Evolutionary conservation across 2,329 filamentous ascomycete species (phyloP).

Genomic region (Calonectria ilicicola): DNA sequence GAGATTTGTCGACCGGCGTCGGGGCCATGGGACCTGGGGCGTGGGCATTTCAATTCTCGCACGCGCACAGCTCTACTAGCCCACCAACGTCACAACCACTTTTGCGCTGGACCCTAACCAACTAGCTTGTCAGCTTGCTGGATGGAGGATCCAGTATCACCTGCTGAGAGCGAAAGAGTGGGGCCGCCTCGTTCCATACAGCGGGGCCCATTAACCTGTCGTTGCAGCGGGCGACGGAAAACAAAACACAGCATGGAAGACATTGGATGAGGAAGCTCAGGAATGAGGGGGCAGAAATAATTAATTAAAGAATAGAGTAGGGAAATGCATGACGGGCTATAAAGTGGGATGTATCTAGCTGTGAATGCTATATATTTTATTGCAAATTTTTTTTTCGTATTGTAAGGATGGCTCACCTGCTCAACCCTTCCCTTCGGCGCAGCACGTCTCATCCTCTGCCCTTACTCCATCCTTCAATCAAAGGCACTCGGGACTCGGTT

Average conservation of each 20-base stretch:
- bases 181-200: slow-evolving; percentile 14
- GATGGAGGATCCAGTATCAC: neutral
- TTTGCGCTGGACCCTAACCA: neutral
- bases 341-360: neutral
- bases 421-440: neutral
- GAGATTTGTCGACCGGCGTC: slow-evolving; percentile 37
- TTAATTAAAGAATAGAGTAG: neutral
- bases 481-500: neutral
- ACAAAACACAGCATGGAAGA: neutral
- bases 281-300: neutral
- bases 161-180: neutral
- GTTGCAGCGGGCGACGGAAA: neutral
- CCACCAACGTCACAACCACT: slow-evolving; percentile 34
- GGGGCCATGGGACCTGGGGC: slow-evolving; percentile 31
- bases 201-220: neutral
- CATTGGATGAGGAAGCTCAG: neutral
- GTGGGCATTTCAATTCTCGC: slow-evolving; percentile 34
- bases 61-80: slow-evolving; percentile 20
- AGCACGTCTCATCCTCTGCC: neutral
- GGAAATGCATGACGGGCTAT: neutral
- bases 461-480: neutral
- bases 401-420: neutral
- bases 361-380: neutral
- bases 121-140: neutral
- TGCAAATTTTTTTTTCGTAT: neutral